Conservation (phyloP, 805 yeast species). For the Nakazawaea ernobii region DNA sequence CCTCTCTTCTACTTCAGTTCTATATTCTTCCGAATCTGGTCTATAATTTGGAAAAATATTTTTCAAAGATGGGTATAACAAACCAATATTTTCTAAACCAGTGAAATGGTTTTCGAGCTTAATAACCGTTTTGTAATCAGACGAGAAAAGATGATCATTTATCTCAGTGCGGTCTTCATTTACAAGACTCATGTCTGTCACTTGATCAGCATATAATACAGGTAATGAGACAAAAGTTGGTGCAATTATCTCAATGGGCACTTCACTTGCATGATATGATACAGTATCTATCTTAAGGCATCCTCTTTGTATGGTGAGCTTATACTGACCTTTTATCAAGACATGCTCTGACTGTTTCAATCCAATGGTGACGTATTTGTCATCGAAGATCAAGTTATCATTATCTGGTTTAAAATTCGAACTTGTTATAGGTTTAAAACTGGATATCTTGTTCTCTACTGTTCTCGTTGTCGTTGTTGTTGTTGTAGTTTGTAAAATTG, state of each 20-base stretch:
- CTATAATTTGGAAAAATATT: conserved; percentile 27
- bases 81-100: conserved; percentile 41
- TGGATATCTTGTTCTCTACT: neutral
- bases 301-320: conserved; percentile 39
- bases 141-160: conserved; percentile 31
- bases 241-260: conserved; percentile 28
- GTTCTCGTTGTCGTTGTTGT: neutral
- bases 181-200: conserved; percentile 23
- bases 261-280: conserved; percentile 23
- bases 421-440: conserved; percentile 11
- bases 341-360: conserved; percentile 36
- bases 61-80: conserved; percentile 38
- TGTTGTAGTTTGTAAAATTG: neutral
- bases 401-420: conserved; percentile 34
- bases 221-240: conserved; percentile 34
- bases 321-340: conserved; percentile 42
- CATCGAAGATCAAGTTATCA: conserved; percentile 31
- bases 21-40: conserved; percentile 12
- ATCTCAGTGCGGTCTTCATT: conserved; percentile 24
- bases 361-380: conserved; percentile 32
- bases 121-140: conserved; percentile 37
- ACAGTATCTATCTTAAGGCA: conserved; percentile 37
- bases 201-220: conserved; percentile 36
- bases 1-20: conserved; percentile 19
- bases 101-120: conserved; percentile 30